Conservation (phyloP, 345 rosid species). For the Psidium guajava region DNA sequence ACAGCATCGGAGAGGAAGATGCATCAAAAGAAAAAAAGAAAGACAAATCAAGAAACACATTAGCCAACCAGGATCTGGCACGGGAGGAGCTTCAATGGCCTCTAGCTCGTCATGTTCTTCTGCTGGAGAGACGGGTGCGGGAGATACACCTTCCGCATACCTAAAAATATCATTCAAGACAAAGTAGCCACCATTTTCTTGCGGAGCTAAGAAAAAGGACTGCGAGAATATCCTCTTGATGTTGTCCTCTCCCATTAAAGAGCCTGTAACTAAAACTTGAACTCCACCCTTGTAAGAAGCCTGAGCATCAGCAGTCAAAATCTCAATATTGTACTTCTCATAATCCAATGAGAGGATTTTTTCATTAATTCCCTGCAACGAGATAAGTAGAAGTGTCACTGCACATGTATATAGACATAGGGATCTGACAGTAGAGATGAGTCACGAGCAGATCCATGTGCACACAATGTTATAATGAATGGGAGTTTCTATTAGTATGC, state of each 20-base stretch:
- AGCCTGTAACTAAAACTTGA: slow-evolving; percentile 59
- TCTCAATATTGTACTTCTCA: slow-evolving; percentile 37
- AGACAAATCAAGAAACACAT: neutral
- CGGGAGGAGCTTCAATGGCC: slow-evolving; percentile 7
- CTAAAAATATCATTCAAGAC: slow-evolving; percentile 69
- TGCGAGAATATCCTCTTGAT: slow-evolving; percentile 38
- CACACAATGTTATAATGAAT: neutral
- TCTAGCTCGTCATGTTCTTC: slow-evolving; percentile 7
- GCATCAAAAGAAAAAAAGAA: neutral
- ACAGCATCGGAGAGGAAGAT: neutral
- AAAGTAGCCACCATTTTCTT: slow-evolving; percentile 49
- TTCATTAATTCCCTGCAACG: slow-evolving; percentile 56
- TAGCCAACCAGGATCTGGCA: slow-evolving; percentile 24
- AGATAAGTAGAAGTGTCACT: neutral
- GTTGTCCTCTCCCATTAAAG: slow-evolving; percentile 35
- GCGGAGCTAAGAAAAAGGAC: slow-evolving; percentile 68
- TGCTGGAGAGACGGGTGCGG: neutral
- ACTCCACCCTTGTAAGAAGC: slow-evolving; percentile 34
- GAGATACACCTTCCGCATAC: slow-evolving; percentile 28
- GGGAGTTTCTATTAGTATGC: neutral
- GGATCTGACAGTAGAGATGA: neutral
- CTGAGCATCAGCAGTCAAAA: slow-evolving; percentile 57
- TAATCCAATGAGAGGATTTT: slow-evolving; percentile 45
- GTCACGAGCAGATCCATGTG: neutral
- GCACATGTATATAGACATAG: neutral